Evolutionary conservation across 768 basidiomycete genomes (phyloP).

Genomic region (Agaricus blazei): DNA sequence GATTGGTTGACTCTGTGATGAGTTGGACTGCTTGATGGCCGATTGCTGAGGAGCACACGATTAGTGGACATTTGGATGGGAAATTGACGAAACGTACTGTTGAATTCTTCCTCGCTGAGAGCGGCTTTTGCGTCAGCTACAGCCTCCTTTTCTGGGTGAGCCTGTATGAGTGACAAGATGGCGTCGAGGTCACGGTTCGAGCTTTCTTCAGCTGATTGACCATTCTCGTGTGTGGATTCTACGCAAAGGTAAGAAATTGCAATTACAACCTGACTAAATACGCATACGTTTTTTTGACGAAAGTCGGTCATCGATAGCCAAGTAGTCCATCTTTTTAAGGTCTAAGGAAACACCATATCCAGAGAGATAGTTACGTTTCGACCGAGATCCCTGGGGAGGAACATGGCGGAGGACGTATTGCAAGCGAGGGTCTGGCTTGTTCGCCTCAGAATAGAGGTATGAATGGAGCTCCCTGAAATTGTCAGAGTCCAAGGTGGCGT

Average conservation of each 20-base stretch:
- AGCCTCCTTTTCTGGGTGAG: conserved; percentile 33
- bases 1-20: conserved; percentile 52
- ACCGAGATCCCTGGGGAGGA: conserved; percentile 30
- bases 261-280: neutral
- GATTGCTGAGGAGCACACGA: conserved; percentile 37
- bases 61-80: neutral
- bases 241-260: neutral
- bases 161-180: conserved; percentile 32
- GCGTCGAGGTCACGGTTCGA: conserved; percentile 23
- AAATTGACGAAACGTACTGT: conserved; percentile 29
- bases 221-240: conserved; percentile 9
- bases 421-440: conserved; percentile 39
- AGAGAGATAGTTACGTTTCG: conserved; percentile 48
- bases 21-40: conserved; percentile 75
- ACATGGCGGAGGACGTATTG: conserved; percentile 76
- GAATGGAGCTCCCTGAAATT: conserved; percentile 71
- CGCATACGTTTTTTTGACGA: conserved; percentile 19
- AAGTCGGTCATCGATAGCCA: conserved; percentile 84
- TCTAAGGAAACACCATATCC: conserved; percentile 93
- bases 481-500: conserved; percentile 58
- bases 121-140: conserved; percentile 37
- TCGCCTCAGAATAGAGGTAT: conserved; percentile 50
- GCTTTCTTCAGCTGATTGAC: conserved; percentile 21
- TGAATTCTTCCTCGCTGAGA: conserved; percentile 47
- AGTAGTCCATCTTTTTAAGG: conserved; percentile 96